These are phyloP conservation scores for Oidium heveae DNA, from an alignment of 2,329 filamentous ascomycete genomes.

Conservation along the genomic window DNA sequence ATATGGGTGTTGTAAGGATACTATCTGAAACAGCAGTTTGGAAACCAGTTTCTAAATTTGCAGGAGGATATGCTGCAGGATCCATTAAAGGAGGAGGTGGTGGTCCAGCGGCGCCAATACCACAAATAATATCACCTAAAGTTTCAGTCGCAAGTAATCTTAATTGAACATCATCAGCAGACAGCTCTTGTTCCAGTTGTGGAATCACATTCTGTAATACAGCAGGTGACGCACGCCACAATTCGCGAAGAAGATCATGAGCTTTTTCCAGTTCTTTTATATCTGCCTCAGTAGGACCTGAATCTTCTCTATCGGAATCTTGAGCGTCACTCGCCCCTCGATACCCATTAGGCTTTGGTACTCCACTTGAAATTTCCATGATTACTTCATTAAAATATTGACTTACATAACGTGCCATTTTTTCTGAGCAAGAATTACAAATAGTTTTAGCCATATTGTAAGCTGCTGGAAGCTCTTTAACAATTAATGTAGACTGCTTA, in stretches of 20 bases:
- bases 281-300: constrained; percentile 55
- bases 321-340: constrained; percentile 25
- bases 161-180: constrained; percentile 68
- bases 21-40: constrained; percentile 25
- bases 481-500: constrained; percentile 58
- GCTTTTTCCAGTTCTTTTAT: constrained; percentile 73
- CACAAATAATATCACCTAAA: constrained; percentile 79
- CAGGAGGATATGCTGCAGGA: constrained; percentile 61
- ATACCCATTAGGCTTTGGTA: constrained; percentile 24
- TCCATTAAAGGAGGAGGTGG: constrained; percentile 49
- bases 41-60: constrained; percentile 34
- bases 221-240: constrained; percentile 76
- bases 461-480: constrained; percentile 71
- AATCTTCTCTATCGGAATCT: constrained; percentile 37
- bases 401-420: constrained; percentile 83
- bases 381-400: constrained; percentile 97
- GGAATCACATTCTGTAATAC: constrained; percentile 85
- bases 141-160: constrained; percentile 79
- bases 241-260: constrained; percentile 65
- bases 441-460: constrained; percentile 94
- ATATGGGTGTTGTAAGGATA: constrained; percentile 58
- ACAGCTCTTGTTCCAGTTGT: constrained; percentile 76
- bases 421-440: constrained; percentile 69
- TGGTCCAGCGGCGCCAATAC: constrained; percentile 75
- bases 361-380: constrained; percentile 45